Evolutionary conservation across 768 basidiomycete genomes (phyloP).

Genomic region (Hygrocybe punicea): DNA sequence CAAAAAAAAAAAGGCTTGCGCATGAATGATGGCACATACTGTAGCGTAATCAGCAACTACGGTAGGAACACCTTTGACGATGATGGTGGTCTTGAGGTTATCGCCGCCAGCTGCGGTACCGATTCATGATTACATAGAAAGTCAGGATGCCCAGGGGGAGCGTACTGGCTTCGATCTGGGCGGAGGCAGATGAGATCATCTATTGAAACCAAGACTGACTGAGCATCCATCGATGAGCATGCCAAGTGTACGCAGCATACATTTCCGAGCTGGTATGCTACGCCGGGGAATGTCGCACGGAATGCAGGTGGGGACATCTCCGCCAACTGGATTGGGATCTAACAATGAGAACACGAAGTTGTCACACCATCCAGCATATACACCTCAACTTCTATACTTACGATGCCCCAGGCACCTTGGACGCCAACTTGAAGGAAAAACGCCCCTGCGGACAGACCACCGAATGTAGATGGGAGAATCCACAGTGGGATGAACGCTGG

Average conservation of each 20-base stretch:
- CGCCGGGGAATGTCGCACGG: conserved; percentile 83
- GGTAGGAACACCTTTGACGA: conserved; percentile 40
- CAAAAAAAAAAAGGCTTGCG: conserved; percentile 5
- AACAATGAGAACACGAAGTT: conserved; percentile 35
- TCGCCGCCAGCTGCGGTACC: conserved; percentile 54
- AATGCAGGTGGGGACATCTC: conserved; percentile 88
- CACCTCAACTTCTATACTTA: conserved; percentile 45
- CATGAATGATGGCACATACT: conserved; percentile 19
- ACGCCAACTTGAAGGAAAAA: conserved; percentile 87
- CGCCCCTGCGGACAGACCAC: conserved; percentile 72
- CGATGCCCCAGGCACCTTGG: conserved; percentile 88
- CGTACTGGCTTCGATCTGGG: conserved; percentile 75
- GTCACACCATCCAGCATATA: conserved; percentile 23
- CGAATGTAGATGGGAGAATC: conserved; percentile 73
- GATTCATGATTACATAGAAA: conserved; percentile 14
- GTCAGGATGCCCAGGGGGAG: conserved; percentile 2
- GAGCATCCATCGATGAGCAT: too few relatives aligned
- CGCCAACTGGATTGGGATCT: conserved; percentile 72
- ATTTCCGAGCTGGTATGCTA: conserved; percentile 82
- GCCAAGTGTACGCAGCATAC: conserved; percentile 23
- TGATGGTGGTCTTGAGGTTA: conserved; percentile 49
- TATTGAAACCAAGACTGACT: conserved; percentile 13
- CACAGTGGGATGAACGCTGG: conserved; percentile 68
- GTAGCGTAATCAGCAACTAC: conserved; percentile 64
- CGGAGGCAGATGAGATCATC: conserved; percentile 68